These are phyloP conservation scores for Termitomyces sp. DNA, from an alignment of 768 basidiomycete species.

Conservation along the genomic window DNA sequence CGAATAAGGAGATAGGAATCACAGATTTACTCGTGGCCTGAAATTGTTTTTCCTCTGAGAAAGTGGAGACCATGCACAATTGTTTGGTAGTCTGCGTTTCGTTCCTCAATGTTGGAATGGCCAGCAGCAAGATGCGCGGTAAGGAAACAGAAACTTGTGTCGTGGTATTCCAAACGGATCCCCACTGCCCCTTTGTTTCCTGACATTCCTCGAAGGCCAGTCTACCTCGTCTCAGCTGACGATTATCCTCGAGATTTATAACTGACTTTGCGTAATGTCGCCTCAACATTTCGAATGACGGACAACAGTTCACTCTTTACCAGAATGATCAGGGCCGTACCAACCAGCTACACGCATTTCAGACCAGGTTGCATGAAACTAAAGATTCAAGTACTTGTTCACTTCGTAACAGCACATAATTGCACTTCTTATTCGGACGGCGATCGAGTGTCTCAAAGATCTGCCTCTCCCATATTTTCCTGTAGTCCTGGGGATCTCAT, in stretches of 20 bases:
- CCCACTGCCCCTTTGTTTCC: constrained; percentile 97
- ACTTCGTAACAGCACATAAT: constrained; percentile 84
- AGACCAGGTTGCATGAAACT: not conserved
- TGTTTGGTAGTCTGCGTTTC: constrained; percentile 89
- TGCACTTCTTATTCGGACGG: constrained; percentile 58
- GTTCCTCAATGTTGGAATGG: constrained; percentile 81
- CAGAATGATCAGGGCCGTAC: constrained; percentile 84
- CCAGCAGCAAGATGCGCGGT: constrained; percentile 98
- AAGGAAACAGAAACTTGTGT: constrained; percentile 90
- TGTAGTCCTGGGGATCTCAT: constrained; percentile 22
- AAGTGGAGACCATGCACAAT: constrained; percentile 84
- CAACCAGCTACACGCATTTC: constrained; percentile 67
- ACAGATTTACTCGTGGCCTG: constrained; percentile 76
- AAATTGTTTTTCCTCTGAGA: constrained; percentile 81
- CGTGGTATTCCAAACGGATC: constrained; percentile 86
- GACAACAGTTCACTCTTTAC: constrained; percentile 73
- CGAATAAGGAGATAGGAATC: not conserved
- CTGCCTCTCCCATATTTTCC: constrained; percentile 80
- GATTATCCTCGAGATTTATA: not conserved
- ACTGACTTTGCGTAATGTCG: constrained; percentile 78
- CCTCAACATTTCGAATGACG: constrained; percentile 89
- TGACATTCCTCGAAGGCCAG: constrained; percentile 88
- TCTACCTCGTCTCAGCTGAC: constrained; percentile 33
- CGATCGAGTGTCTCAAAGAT: constrained; percentile 75
- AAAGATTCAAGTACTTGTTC: constrained; percentile 63